A percentile compares a stretch with the other conserved stretches of the same genome.
Evolutionary conservation across 768 basidiomycete species (phyloP).

Genomic region (Agrocybe pediades): DNA sequence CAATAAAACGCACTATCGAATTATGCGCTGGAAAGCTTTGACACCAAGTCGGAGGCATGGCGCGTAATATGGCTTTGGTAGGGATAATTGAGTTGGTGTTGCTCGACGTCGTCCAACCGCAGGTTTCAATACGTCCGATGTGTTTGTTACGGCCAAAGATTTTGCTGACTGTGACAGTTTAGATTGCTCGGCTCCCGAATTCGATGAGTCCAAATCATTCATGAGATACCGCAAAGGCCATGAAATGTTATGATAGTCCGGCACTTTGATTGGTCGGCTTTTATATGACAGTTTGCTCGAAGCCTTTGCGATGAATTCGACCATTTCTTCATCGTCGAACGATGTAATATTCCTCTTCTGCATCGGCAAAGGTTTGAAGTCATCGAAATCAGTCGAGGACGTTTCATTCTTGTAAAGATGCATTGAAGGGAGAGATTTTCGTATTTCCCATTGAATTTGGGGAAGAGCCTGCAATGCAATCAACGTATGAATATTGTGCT

Average conservation of each 20-base stretch:
- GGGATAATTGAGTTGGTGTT: background rate
- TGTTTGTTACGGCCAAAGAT: too few species aligned
- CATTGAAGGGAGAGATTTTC: background rate
- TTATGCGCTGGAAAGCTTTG: conserved; percentile 15
- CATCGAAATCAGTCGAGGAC: background rate
- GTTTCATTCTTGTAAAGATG: background rate
- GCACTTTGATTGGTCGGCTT: conserved; percentile 4
- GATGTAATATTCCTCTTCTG: background rate
- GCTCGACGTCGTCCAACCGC: conserved; percentile 4
- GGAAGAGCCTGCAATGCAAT: background rate
- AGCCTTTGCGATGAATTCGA: background rate
- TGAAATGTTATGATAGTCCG: conserved; percentile 4
- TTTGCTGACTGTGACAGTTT: background rate
- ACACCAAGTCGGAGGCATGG: conserved; percentile 20
- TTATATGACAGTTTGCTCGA: conserved; percentile 6
- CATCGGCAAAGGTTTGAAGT: conserved; percentile 12
- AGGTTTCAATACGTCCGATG: too few species aligned
- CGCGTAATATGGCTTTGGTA: conserved; percentile 25
- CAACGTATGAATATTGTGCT: background rate
- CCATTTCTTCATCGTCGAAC: conserved; percentile 9
- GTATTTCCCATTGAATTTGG: conserved; percentile 4
- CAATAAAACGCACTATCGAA: conserved; percentile 13
- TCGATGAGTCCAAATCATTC: conserved; percentile 16
- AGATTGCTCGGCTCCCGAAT: background rate
- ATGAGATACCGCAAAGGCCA: conserved; percentile 15